Base-by-base conservation (phyloP, 345 rosid genomes). In the Gossypium turneri region DNA sequence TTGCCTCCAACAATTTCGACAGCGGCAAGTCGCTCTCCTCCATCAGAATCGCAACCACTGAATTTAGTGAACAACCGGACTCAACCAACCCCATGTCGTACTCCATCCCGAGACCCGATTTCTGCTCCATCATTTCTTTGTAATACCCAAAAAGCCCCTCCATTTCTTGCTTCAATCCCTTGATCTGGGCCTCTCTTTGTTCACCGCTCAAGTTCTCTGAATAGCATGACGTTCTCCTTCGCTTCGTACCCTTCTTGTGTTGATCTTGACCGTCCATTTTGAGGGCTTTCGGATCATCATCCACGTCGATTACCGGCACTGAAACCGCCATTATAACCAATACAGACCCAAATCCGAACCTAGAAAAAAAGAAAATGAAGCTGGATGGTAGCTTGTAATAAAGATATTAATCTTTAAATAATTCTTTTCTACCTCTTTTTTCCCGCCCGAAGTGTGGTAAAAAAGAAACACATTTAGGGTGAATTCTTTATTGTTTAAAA, bases 21-120 rank as follows among this genome's bases (percentile, higher is more conserved):
- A 95, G 76, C 22, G 98, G 88, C 75, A 81, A 68, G 12, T 66
- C 82, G 68, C 84, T 90, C 85, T 90, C 99, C 85, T 95, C 98
- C 88, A 95, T 79, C 57, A 92, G 76, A 79, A 84, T 73, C 47
- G 89, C 88, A 59, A 93, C 93, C 82, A 48, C 53, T 16, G 84
- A 83, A 57, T 90, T 85, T 70, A 84, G 25, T 7, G 90, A 80
- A 20, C 76, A 82, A 20, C 76, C 73, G 38, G 67, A 81, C 3
- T 82, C 88, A 22, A 66, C 44, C 12, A 17, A 52, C 19, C 75
- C 53, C 25, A 81, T 45, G 65, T 72, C 74, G 6, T 47, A 4
- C 7, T 73, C 80, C 48, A 81, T 80, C 3, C 81, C 83, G 55
- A 74, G 85, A 55, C 85, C 86, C 19, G 51, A 19, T 69, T 80